Evolutionary conservation across 1,139 yeast species (phyloP).

Genomic region (Torulaspora globosa): DNA sequence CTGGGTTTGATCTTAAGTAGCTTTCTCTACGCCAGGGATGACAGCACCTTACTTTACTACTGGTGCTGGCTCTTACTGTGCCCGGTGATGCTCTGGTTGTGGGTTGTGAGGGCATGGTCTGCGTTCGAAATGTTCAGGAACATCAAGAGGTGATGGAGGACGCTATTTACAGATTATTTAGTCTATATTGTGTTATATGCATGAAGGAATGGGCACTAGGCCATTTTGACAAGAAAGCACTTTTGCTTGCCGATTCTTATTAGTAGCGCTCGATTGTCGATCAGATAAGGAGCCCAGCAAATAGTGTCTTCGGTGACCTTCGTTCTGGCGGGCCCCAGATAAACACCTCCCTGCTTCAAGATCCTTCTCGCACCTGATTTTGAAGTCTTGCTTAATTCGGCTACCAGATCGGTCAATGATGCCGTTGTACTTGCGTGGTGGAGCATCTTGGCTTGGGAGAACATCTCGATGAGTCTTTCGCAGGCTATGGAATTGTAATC

Average conservation of each 20-base stretch:
- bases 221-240: slow-evolving; percentile 52
- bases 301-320: slow-evolving; percentile 45
- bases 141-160: slow-evolving; percentile 18
- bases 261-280: slow-evolving; percentile 59
- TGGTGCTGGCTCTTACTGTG: slow-evolving; percentile 25
- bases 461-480: slow-evolving; percentile 53
- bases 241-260: slow-evolving; percentile 73
- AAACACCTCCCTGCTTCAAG: slow-evolving; percentile 67
- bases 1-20: slow-evolving; percentile 10
- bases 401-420: slow-evolving; percentile 32
- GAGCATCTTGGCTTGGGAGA: slow-evolving; percentile 59
- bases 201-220: slow-evolving; percentile 13
- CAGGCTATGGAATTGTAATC: slow-evolving; percentile 49
- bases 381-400: slow-evolving; percentile 41
- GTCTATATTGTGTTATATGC: slow-evolving; percentile 9
- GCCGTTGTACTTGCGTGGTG: slow-evolving; percentile 40
- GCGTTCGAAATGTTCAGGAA: slow-evolving; percentile 31
- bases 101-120: slow-evolving; percentile 32
- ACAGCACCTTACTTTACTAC: slow-evolving; percentile 18
- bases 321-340: slow-evolving; percentile 60
- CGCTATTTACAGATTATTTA: slow-evolving; percentile 7
- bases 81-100: slow-evolving; percentile 30
- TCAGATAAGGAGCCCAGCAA: slow-evolving; percentile 48
- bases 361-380: slow-evolving; percentile 61
- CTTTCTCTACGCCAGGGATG: slow-evolving; percentile 14